Conservation (phyloP, 1,284 basidiomycete species). For the Thelephora terrestris region DNA sequence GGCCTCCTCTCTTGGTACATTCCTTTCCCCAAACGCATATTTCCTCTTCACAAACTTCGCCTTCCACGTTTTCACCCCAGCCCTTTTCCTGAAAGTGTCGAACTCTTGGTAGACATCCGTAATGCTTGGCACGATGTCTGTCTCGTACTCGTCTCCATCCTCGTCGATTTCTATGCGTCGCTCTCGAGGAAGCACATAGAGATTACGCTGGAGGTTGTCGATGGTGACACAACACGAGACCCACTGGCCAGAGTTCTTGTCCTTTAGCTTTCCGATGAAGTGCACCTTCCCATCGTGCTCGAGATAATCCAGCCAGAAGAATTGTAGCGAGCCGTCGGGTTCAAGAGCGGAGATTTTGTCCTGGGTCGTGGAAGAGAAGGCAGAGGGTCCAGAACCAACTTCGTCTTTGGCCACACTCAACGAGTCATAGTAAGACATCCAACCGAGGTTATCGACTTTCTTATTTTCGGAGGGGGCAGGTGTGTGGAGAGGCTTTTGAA, state of each 20-base stretch:
- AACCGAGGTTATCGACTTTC: slow-evolving; percentile 44
- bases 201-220: slow-evolving; percentile 80
- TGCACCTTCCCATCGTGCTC: slow-evolving; percentile 74
- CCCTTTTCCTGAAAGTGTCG: slow-evolving; percentile 64
- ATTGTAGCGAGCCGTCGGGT: slow-evolving; percentile 73
- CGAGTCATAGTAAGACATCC: slow-evolving; percentile 71
- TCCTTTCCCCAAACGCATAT: slow-evolving; percentile 87
- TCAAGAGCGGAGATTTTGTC: slow-evolving; percentile 56
- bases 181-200: slow-evolving; percentile 85
- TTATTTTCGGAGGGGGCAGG: slow-evolving; percentile 23
- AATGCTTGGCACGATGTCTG: slow-evolving; percentile 62
- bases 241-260: slow-evolving; percentile 59
- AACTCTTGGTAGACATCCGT: slow-evolving; percentile 82
- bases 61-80: slow-evolving; percentile 71
- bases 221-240: slow-evolving; percentile 87
- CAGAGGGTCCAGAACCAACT: slow-evolving; percentile 34
- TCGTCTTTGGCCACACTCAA: slow-evolving; percentile 49
- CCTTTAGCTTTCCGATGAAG: slow-evolving; percentile 83
- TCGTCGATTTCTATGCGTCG: slow-evolving; percentile 53
- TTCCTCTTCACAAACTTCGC: slow-evolving; percentile 82
- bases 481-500: slow-evolving; percentile 18
- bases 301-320: slow-evolving; percentile 92
- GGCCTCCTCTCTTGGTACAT: slow-evolving; percentile 72
- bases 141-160: slow-evolving; percentile 48
- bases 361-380: slow-evolving; percentile 22